These are phyloP conservation scores for Daldinia decipiens DNA, from an alignment of 495 filamentous ascomycete genomes.

Conservation along the genomic window DNA sequence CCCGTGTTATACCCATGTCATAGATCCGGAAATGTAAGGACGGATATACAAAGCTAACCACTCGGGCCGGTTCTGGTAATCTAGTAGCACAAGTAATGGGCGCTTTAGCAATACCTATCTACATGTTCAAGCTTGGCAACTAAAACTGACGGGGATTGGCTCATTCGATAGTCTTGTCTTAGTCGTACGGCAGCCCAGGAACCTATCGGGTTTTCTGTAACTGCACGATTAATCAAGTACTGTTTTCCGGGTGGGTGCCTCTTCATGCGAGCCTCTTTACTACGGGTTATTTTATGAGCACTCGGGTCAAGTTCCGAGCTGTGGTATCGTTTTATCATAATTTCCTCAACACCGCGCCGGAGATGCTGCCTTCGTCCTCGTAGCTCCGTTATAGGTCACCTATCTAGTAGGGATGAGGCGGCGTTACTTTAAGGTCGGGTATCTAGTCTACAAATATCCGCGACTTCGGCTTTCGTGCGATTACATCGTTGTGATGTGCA, in stretches of 20 bases:
- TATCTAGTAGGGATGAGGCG: not conserved
- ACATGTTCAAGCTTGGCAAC: not conserved
- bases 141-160: conserved; percentile 8
- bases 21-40: conserved; percentile 1
- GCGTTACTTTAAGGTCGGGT: not conserved
- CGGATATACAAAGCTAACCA: not conserved
- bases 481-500: conserved; percentile 14
- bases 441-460: conserved; percentile 20
- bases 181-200: conserved; percentile 7
- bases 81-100: conserved; percentile 20
- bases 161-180: not conserved
- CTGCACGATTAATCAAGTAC: not conserved
- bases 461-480: conserved; percentile 24
- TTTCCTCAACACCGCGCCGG: conserved; percentile 2
- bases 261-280: conserved; percentile 4
- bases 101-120: conserved; percentile 10
- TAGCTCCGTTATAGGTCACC: not conserved
- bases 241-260: too few relatives aligned
- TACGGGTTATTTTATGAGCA: conserved; percentile 1
- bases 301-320: conserved; percentile 6
- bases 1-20: conserved; percentile 30
- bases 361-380: conserved; percentile 6
- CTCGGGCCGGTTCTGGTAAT: conserved; percentile 31
- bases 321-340: conserved; percentile 5
- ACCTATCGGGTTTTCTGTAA: conserved; percentile 6